Evolutionary conservation across 1,284 basidiomycete species (phyloP).

Genomic region (Trametes sp.): DNA sequence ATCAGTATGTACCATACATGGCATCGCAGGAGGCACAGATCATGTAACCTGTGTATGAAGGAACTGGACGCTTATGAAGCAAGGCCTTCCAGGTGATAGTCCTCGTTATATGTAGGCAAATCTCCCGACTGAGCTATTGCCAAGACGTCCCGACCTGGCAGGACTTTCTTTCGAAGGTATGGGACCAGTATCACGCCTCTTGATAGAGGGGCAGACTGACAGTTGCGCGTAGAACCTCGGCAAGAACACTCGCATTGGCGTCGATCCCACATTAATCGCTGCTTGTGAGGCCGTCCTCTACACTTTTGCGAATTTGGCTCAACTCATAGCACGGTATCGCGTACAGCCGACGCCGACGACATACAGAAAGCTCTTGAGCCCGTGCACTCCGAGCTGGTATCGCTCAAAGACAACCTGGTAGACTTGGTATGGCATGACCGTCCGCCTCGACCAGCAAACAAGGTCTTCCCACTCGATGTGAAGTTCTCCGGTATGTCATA

Average conservation of each 20-base stretch:
- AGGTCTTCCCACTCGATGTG: conserved; percentile 75
- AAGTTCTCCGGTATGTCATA: conserved; percentile 64
- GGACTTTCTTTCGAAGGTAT: conserved; percentile 80
- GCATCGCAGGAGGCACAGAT: conserved; percentile 2
- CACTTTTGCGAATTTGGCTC: conserved; percentile 18
- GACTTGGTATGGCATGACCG: conserved; percentile 84
- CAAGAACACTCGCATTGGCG: conserved; percentile 72
- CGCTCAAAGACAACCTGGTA: conserved; percentile 77
- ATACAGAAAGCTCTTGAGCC: conserved; percentile 61
- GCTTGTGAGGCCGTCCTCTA: conserved; percentile 53
- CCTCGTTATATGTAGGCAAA: neutral
- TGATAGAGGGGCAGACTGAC: neutral
- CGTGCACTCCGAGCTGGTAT: conserved; percentile 66
- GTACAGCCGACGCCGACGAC: conserved; percentile 63
- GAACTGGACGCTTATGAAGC: conserved; percentile 95
- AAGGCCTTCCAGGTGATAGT: conserved; percentile 74
- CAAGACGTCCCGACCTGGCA: conserved; percentile 91
- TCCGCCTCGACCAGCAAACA: conserved; percentile 75
- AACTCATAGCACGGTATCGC: neutral
- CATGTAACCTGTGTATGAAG: conserved; percentile 42
- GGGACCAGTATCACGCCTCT: neutral
- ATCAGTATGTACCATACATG: conserved; percentile 58
- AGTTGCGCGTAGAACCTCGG: conserved; percentile 63
- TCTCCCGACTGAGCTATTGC: conserved; percentile 5
- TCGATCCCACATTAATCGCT: conserved; percentile 82